Evolutionary conservation across 345 rosid species (phyloP), one percentile per base, ranked within the genome.

Genomic region (Mercurialis annua): DNA sequence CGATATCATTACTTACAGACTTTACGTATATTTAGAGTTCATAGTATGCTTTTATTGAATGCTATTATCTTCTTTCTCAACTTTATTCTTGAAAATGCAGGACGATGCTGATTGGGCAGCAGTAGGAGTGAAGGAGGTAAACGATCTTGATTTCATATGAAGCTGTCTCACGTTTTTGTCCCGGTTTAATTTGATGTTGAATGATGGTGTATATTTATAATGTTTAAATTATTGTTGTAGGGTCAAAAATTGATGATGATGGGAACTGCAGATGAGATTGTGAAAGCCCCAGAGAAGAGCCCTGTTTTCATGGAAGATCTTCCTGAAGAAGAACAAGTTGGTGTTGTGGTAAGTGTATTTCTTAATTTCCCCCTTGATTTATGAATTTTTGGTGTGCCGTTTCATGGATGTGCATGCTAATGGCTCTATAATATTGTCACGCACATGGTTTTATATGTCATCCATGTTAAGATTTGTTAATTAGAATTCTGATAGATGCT

Each of bases 161-260:
- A 33, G 16, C 54, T 16, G 9, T 15, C 1, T 16, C 5, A 43
- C 17, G 18, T 29, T 31, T 57, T 38, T 49, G 12, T 26, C n/a
- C 59, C 26, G 4, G 34, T 64, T 18, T 9, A n/a, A 38, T 52
- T 51, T 43, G 60, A 58, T 24, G 33, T 55, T 60, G 24, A 56
- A 31, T 27, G 49, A 10, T 71, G 23, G 31, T 29, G n/a, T 29
- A n/a, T 17, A 18, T 49, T 65, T n/a, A n/a, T n/a, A n/a, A n/a
- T n/a, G n/a, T 17, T 52, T 20, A 7, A 21, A 12, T n/a, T 16
- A 63, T 10, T 24, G 59, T 57, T 61, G 68, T 33, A 94, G 99
- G 98, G 99, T 67, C 98, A 92, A 83, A 90, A 82, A 70, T 75
- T 94, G 87, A 94, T 94, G 99, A 86, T 94, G 99, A 90, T 94